Evolutionary conservation across 2,329 filamentous ascomycete species (phyloP), one percentile per base, ranked within the genome.

Genomic region (Diaporthe ilicicola): DNA sequence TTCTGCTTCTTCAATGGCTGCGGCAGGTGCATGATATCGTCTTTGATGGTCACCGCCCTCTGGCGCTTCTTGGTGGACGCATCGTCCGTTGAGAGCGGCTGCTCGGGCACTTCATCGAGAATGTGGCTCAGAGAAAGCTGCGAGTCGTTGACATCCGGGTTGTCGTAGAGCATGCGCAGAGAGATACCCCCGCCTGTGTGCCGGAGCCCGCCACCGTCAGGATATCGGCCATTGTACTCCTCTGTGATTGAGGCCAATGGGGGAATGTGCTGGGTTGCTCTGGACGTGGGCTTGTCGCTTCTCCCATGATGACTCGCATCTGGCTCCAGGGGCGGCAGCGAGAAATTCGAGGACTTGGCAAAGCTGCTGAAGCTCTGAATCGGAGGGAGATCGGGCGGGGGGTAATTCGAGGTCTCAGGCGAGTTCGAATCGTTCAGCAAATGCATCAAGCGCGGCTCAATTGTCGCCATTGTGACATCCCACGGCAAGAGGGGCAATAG

Each of bases 401-500:
- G 83, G 75, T 82, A 81, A 74, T 84, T 68, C 13, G 71, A 56
- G 32, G 69, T 67, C 54, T 70, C 65, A 64, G 71, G 84, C 55
- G 85, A 84, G 51, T 83, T 83, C 61, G 84, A 84, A 76, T 89
- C 86, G 80, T 91, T 91, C 76, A 91, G 83, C 74, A 91, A 81
- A 79, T 91, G 88, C 78, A 91, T 91, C 75, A 91, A 84, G 78
- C 89, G 88, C 78, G 89, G 89, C 85, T 91, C 89, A 81, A 91
- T 91, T 77, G 88, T 91, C 75, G 88, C 88, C 88, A 90, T 90
- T 81, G 80, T 88, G 84, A 74, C 59, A 64, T 64, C 59, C 59
- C 59, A 64, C 59, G 10, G 59, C 29, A 64, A 64, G 42, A 64
- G 59, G 59, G 59, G 59, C 59, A 37, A 64, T 44, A n/a, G 59